Conservation (phyloP, 2,329 filamentous ascomycete genomes). For the Pyrenophora teres region DNA sequence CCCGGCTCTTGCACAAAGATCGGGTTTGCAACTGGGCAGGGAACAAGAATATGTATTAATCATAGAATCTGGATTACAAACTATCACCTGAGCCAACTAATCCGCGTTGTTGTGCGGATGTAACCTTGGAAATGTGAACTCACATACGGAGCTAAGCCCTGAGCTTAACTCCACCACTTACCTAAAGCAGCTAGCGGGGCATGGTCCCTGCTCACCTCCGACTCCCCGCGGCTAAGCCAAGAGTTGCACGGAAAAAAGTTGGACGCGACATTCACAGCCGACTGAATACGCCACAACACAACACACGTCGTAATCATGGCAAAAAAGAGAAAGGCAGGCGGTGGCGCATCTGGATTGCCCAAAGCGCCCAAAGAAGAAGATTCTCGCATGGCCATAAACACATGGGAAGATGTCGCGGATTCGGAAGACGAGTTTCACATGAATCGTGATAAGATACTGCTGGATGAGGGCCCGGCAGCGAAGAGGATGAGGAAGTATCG, state of each 20-base stretch:
- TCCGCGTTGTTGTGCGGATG: too few relatives aligned
- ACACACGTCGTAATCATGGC: slow-evolving; percentile 48
- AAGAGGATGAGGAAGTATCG: slow-evolving; percentile 75
- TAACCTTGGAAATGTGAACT: too few relatives aligned
- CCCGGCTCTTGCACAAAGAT: too few relatives aligned
- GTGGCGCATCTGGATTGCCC: slow-evolving; percentile 47
- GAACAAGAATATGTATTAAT: too few relatives aligned
- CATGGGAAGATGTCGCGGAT: slow-evolving; percentile 84
- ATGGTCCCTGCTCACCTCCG: slow-evolving; percentile 1
- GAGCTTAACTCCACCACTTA: too few relatives aligned
- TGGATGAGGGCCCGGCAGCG: slow-evolving; percentile 78
- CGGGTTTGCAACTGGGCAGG: too few relatives aligned
- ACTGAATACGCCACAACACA: slow-evolving; percentile 7
- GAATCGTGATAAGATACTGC: slow-evolving; percentile 80
- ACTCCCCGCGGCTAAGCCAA: slow-evolving; percentile 34
- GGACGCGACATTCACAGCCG: slow-evolving; percentile 11
- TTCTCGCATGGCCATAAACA: slow-evolving; percentile 63
- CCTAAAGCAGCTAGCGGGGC: background rate
- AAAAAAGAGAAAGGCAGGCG: slow-evolving; percentile 71
- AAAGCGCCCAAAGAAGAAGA: slow-evolving; percentile 42
- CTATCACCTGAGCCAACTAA: too few relatives aligned
- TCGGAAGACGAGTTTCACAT: slow-evolving; percentile 94
- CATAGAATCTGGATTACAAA: too few relatives aligned
- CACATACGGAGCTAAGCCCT: too few relatives aligned
- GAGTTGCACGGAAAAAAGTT: slow-evolving; percentile 36